Evolutionary conservation across 306 rosid genomes (phyloP), one percentile per base, ranked within the genome.

Genomic region (Inga leiocalycina): DNA sequence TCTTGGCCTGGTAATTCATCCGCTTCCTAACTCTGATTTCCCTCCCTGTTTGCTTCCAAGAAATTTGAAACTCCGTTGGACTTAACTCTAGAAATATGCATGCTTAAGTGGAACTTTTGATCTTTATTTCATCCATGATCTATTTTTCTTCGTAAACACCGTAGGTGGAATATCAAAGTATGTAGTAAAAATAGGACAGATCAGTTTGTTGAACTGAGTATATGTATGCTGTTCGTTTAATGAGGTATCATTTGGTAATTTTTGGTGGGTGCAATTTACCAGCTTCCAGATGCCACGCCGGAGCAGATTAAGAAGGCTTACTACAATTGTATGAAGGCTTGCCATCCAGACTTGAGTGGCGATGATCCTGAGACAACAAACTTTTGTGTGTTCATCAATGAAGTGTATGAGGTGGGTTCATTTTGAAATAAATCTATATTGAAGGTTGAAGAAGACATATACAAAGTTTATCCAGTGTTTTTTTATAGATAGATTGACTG

Each of bases 321-420:
- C 62, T 92, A 96, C 78, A 90, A 91, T 81, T 96, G 98, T 84
- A 96, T 96, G 99, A 96, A 96, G 82, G 85, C 98, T 83, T 96
- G 99, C 79, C 99, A 96, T 86, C 99, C 99, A 3, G 97, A 96
- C 62, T 89, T 96, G 88, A 96, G 97, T 85, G 98, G 97, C 78
- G 84, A 94, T 79, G 88, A 92, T 85, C 89, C 87, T 14, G 97
- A 92, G 87, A 86, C 89, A 61, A 96, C 94, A 10, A 96, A 96
- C 86, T 94, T 96, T 87, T 96, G 99, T 87, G 91, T 87, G 77
- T 96, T 96, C 89, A 86, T 96, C 84, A 94, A 96, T 56, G 99
- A 96, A 80, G 92, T 96, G 82, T 96, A 94, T 69, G 93, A 75
- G 94, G 97, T 93, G 82, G 79, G 90, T 88, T 82, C 51, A 61